Evolutionary conservation across 2,329 filamentous ascomycete genomes (phyloP).

Genomic region (Lachnellula subtilissima): DNA sequence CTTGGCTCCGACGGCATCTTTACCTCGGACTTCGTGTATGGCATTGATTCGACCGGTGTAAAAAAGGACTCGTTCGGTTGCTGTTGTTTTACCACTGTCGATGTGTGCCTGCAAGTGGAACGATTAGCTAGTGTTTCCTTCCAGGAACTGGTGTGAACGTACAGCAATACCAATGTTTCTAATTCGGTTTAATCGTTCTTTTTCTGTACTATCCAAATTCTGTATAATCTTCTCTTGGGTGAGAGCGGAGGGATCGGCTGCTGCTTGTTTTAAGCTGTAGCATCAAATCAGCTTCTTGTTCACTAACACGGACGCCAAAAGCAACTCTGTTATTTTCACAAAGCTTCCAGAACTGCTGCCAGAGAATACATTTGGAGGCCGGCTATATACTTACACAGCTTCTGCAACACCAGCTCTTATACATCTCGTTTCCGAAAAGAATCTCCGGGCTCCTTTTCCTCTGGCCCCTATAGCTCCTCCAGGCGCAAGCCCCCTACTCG

Average conservation of each 20-base stretch:
- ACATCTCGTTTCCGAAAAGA: slow-evolving; percentile 26
- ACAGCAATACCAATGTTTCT: slow-evolving; percentile 98
- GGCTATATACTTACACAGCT: slow-evolving; percentile 25
- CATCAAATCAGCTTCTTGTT: slow-evolving; percentile 3
- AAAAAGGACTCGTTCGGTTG: slow-evolving; percentile 93
- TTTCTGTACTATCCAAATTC: slow-evolving; percentile 58
- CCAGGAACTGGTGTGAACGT: slow-evolving; percentile 33
- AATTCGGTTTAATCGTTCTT: slow-evolving; percentile 70
- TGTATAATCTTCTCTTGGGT: slow-evolving; percentile 27
- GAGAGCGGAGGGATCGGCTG: slow-evolving; percentile 22
- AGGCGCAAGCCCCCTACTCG: slow-evolving; percentile 12
- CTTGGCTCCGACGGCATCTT: slow-evolving; percentile 93
- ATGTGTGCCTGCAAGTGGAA: slow-evolving; percentile 70
- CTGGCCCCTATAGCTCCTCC: slow-evolving; percentile 8
- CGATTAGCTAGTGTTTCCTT: neutral
- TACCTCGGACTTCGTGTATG: slow-evolving; percentile 94
- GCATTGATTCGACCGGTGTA: slow-evolving; percentile 96
- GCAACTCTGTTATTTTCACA: too few species aligned
- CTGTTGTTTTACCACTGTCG: slow-evolving; percentile 96
- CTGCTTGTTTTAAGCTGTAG: slow-evolving; percentile 27
- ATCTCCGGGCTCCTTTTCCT: slow-evolving; percentile 22
- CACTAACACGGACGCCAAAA: neutral
- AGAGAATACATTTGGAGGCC: too few species aligned
- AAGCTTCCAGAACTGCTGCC: too few species aligned
- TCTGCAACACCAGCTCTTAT: slow-evolving; percentile 25